Percentiles rank a stretch among this genome's conserved stretches.
Conservation (phyloP, 768 basidiomycete genomes). For the Panaeolus papilionaceus region DNA sequence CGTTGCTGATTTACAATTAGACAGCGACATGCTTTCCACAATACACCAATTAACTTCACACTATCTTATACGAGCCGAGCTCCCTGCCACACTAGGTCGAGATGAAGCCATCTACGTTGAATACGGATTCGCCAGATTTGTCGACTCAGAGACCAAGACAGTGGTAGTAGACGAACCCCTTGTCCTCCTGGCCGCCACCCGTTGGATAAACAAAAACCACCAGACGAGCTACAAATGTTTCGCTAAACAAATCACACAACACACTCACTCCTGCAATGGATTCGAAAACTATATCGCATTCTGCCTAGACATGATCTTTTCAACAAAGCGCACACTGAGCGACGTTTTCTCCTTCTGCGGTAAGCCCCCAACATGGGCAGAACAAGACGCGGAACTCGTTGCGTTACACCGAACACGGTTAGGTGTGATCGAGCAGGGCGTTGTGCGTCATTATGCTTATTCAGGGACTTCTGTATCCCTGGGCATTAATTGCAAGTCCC, state of each 20-base stretch:
- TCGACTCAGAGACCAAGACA: slow-evolving; percentile 42
- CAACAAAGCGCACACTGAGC: slow-evolving; percentile 33
- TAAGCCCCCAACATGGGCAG: slow-evolving; percentile 41
- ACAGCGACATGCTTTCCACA: slow-evolving; percentile 42
- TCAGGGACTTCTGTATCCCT: slow-evolving; percentile 44
- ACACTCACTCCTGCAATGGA: slow-evolving; percentile 44
- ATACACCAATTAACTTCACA: slow-evolving; percentile 45
- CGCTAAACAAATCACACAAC: slow-evolving; percentile 39
- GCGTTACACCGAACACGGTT: slow-evolving; percentile 35
- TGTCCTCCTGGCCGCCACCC: slow-evolving; percentile 47
- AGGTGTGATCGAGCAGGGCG: slow-evolving; percentile 34
- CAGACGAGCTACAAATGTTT: slow-evolving; percentile 44
- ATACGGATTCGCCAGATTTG: slow-evolving; percentile 52
- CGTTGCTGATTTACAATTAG: slow-evolving; percentile 27
- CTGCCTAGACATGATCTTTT: slow-evolving; percentile 47
- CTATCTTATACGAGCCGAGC: slow-evolving; percentile 48
- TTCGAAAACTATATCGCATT: slow-evolving; percentile 53
- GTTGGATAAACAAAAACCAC: slow-evolving; percentile 46
- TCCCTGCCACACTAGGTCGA: slow-evolving; percentile 41
- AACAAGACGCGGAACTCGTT: slow-evolving; percentile 43
- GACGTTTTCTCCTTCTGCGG: slow-evolving; percentile 46
- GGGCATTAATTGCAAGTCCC: slow-evolving; percentile 43
- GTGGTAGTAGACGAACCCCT: slow-evolving; percentile 52
- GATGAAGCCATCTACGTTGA: slow-evolving; percentile 49
- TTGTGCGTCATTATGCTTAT: slow-evolving; percentile 34